Percentiles rank a stretch among this genome's conserved stretches.
Evolutionary conservation across 108 stramenopile genomes (phyloP).

Genomic region (Fragilaria crotonensis): DNA sequence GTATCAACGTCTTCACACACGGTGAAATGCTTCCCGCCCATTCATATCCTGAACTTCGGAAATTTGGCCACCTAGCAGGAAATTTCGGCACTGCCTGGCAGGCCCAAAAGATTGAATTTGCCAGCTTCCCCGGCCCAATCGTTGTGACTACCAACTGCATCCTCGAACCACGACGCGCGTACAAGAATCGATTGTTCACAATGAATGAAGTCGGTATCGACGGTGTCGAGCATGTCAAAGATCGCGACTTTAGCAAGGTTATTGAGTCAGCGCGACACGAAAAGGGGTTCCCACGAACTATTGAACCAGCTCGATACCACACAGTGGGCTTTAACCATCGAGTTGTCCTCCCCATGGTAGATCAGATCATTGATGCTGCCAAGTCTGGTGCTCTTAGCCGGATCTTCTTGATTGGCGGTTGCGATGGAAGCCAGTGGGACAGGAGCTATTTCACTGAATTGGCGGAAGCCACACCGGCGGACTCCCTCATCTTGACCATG

Average conservation of each 20-base stretch:
- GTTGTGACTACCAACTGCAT: conserved; percentile 79
- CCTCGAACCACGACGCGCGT: conserved; percentile 55
- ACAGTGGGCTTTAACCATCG: conserved; percentile 81
- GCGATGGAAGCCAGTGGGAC: conserved; percentile 75
- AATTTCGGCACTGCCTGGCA: conserved; percentile 85
- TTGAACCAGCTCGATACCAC: conserved; percentile 45
- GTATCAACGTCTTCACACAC: conserved; percentile 82
- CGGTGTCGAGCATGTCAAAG: conserved; percentile 59
- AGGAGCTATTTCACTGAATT: conserved; percentile 74
- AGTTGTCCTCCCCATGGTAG: conserved; percentile 66
- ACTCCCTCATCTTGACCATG: conserved; percentile 65
- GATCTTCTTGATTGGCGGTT: conserved; percentile 81
- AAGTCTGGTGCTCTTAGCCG: conserved; percentile 51
- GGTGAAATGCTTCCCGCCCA: conserved; percentile 87
- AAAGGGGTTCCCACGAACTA: conserved; percentile 60
- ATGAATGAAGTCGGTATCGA: conserved; percentile 69
- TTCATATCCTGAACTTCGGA: conserved; percentile 68
- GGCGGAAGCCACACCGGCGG: conserved; percentile 60
- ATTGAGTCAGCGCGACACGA: conserved; percentile 52
- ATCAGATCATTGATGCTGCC: conserved; percentile 60
- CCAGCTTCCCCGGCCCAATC: conserved; percentile 66
- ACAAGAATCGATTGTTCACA: conserved; percentile 67
- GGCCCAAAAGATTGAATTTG: conserved; percentile 78
- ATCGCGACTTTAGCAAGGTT: conserved; percentile 65
- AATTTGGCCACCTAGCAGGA: conserved; percentile 61